Evolutionary conservation across 1,139 yeast species (phyloP).

Genomic region (Suhomyces wounanorum): DNA sequence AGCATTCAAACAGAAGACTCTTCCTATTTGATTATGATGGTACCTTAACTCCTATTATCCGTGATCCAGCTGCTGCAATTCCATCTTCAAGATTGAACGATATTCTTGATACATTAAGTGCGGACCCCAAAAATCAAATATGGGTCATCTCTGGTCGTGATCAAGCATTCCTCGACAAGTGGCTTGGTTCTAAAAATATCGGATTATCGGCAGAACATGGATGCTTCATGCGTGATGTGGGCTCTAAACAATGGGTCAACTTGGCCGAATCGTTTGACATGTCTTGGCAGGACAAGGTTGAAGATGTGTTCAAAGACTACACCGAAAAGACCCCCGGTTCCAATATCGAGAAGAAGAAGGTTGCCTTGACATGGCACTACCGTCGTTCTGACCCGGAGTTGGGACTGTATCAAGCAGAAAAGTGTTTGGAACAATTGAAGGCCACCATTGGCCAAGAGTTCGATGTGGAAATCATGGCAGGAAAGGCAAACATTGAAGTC

Average conservation of each 20-base stretch:
- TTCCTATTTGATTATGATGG: conserved; percentile 97
- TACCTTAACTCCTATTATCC: conserved; percentile 91
- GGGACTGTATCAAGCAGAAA: conserved; percentile 82
- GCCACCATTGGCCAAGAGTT: conserved; percentile 62
- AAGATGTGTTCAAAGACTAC: conserved; percentile 67
- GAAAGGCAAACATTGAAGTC: conserved; percentile 95
- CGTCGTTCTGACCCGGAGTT: conserved; percentile 91
- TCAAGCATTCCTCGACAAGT: conserved; percentile 81
- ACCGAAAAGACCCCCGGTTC: conserved; percentile 93
- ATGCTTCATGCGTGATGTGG: conserved; percentile 80
- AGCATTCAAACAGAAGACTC: conserved; percentile 63
- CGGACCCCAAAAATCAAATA: conserved; percentile 80
- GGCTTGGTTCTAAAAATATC: conserved; percentile 74
- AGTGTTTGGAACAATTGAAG: conserved; percentile 66
- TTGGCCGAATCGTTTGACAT: conserved; percentile 82
- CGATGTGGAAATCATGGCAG: conserved; percentile 95
- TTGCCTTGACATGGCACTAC: conserved; percentile 97
- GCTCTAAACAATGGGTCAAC: conserved; percentile 71
- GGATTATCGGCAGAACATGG: conserved; percentile 98
- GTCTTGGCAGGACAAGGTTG: conserved; percentile 90
- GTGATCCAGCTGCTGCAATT: conserved; percentile 97
- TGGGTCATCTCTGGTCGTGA: conserved; percentile 98
- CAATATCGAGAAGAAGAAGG: conserved; percentile 81
- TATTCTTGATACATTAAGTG: conserved; percentile 60
- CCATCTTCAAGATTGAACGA: conserved; percentile 75